phyloP scores from a whole-genome alignment of 345 rosid genomes.

The Punica granatum region DNA sequence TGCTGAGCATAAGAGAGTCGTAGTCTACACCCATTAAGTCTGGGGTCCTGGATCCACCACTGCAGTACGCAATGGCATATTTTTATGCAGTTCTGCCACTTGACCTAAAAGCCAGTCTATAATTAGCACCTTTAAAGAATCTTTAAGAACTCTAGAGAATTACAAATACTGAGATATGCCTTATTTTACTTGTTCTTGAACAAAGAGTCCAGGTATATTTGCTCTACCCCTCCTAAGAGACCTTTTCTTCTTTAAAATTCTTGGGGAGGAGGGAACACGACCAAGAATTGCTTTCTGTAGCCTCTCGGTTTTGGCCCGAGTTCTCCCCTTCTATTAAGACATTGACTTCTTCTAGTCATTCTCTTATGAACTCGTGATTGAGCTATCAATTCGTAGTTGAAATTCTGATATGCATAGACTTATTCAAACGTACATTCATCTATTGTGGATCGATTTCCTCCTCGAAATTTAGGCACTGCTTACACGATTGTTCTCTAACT shows the following conservation, averaged over 20 bases:
- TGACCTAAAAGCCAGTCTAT: not conserved
- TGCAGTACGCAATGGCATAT: no score
- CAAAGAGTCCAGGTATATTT: slow-evolving; percentile 3
- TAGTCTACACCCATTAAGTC: no score
- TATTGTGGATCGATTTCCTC: no score
- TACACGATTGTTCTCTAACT: not conserved
- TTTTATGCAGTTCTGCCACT: no score
- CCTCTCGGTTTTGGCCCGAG: not conserved
- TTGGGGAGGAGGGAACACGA: slow-evolving; percentile 1
- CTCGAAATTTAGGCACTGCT: not conserved
- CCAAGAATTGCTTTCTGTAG: not conserved
- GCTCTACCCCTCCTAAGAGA: slow-evolving; percentile 14
- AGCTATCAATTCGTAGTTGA: not conserved
- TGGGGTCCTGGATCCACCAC: no score
- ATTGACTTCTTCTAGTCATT: not conserved
- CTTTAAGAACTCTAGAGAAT: not conserved
- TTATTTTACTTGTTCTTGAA: not conserved
- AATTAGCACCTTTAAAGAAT: no score
- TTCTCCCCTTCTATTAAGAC: not conserved
- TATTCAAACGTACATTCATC: not conserved
- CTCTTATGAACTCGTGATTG: not conserved
- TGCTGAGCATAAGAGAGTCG: no score
- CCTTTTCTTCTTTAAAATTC: slow-evolving; percentile 9
- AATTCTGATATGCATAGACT: not conserved
- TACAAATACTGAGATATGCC: not conserved